These are phyloP conservation scores for Syzygium aromaticum DNA, from an alignment of 345 rosid species.

Conservation along the genomic window DNA sequence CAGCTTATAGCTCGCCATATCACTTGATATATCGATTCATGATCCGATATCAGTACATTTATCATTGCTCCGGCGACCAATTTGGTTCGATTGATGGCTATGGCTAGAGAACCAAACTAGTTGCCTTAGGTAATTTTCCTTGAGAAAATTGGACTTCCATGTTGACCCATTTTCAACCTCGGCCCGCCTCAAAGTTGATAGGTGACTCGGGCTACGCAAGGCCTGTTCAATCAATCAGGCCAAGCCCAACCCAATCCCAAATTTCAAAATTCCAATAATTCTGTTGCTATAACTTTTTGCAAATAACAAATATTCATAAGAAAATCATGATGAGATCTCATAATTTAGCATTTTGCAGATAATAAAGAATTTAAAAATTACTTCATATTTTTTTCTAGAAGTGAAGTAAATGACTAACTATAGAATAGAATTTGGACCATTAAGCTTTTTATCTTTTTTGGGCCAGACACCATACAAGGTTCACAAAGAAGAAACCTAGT, in stretches of 20 bases:
- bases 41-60: not conserved
- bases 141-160: not conserved
- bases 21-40: not conserved
- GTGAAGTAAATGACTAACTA: not conserved
- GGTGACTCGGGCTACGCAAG: not conserved
- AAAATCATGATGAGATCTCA: not conserved
- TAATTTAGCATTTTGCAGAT: not conserved
- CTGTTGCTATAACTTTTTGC: not conserved
- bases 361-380: not conserved
- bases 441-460: not conserved
- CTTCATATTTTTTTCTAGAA: not conserved
- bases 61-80: not conserved
- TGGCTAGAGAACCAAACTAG: not conserved
- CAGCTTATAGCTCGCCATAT: not conserved
- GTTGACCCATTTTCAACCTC: not conserved
- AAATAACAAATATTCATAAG: not conserved
- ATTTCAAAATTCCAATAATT: not conserved
- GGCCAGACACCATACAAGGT: not conserved
- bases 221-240: not conserved
- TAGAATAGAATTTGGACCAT: not conserved
- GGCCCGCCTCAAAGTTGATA: not conserved
- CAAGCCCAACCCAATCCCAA: not conserved
- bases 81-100: not conserved
- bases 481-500: not conserved
- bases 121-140: not conserved